Evolutionary conservation across 2,329 filamentous ascomycete genomes (phyloP).

Genomic region (Acrodontium crateriforme): DNA sequence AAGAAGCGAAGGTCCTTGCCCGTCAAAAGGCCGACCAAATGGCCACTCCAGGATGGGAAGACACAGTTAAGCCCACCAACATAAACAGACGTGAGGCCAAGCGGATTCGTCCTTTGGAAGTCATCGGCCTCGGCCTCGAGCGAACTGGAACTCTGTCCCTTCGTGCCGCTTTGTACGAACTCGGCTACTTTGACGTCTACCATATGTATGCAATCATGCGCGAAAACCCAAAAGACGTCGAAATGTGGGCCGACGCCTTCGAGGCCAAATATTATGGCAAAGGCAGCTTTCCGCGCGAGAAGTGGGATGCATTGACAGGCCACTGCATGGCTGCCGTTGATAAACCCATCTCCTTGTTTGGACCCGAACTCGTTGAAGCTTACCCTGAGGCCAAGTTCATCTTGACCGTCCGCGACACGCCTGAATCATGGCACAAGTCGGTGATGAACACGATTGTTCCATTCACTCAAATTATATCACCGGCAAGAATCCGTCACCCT

Average conservation of each 20-base stretch:
- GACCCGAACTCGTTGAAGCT: slow-evolving; percentile 7
- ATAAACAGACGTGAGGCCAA: no score
- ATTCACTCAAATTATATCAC: no score
- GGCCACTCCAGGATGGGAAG: no score
- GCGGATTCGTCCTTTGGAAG: no score
- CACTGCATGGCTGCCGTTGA: slow-evolving; percentile 9
- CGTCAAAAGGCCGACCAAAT: no score
- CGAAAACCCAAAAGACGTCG: slow-evolving; percentile 5
- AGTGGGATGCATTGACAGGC: slow-evolving; percentile 8
- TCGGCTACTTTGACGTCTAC: slow-evolving; percentile 8
- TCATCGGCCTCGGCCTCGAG: slow-evolving; percentile 12
- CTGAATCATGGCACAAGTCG: no score
- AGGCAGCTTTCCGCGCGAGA: slow-evolving; percentile 6
- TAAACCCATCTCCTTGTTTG: slow-evolving; percentile 5
- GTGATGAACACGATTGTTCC: no score
- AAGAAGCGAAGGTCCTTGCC: no score
- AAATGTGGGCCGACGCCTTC: slow-evolving; percentile 10
- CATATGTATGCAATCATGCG: slow-evolving; percentile 3
- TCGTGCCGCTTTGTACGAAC: slow-evolving; percentile 7
- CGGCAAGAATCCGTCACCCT: no score
- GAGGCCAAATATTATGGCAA: slow-evolving; percentile 8
- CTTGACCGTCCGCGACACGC: slow-evolving; percentile 7
- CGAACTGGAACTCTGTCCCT: slow-evolving; percentile 15
- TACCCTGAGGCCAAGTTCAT: slow-evolving; percentile 12
- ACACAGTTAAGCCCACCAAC: no score